These are phyloP conservation scores for Naegleria lovaniensis DNA, from an alignment of 208 protist genomes.

Conservation along the genomic window DNA sequence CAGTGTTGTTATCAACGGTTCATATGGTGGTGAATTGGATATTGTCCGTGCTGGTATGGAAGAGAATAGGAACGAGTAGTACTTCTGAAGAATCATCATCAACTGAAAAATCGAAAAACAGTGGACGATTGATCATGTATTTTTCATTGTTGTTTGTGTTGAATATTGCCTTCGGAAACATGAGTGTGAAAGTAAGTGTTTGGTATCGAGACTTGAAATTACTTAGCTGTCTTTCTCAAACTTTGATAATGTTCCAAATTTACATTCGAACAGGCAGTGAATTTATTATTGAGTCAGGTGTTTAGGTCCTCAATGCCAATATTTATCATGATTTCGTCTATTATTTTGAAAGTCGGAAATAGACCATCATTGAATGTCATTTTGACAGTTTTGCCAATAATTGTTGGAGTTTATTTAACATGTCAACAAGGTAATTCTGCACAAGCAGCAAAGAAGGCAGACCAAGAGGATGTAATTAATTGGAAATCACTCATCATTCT, in stretches of 20 bases:
- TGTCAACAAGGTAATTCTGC: no score
- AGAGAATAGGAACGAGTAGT: no score
- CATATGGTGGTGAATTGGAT: not conserved
- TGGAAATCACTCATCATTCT: not conserved
- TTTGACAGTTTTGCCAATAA: not conserved
- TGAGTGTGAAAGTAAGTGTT: no score
- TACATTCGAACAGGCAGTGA: no score
- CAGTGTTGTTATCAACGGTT: not conserved
- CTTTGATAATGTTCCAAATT: no score
- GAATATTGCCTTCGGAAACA: constrained; percentile 23
- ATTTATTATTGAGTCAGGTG: not conserved
- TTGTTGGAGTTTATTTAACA: not conserved
- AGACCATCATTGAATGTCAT: not conserved
- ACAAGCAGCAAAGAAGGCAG: no score
- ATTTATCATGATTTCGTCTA: not conserved
- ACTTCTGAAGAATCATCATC: not conserved
- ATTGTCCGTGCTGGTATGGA: not conserved
- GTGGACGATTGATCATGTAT: not conserved
- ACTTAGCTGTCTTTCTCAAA: no score
- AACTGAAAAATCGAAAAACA: no score
- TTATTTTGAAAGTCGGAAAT: not conserved
- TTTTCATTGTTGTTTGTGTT: not conserved
- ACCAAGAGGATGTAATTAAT: not conserved
- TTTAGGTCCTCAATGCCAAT: not conserved
- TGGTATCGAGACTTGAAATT: no score